phyloP scores from a whole-genome alignment of 257 asterid species.

The Lithospermum erythrorhizon region DNA sequence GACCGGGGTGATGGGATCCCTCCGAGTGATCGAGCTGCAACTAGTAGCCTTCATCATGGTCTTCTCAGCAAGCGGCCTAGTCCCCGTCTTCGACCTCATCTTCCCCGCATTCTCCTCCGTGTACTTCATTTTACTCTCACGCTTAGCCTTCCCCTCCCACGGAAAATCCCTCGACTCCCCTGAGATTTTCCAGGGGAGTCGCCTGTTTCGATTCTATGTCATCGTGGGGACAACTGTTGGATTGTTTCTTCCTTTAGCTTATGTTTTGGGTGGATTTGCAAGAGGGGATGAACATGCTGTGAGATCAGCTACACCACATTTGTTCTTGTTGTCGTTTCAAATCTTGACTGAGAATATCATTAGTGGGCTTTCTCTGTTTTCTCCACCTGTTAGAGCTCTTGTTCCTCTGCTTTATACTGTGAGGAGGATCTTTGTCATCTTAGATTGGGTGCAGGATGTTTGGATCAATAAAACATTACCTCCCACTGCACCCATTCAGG shows the following conservation, averaged over 20 bases:
- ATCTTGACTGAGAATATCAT: conserved; percentile 73
- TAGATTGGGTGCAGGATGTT: conserved; percentile 67
- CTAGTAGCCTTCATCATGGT: conserved; percentile 86
- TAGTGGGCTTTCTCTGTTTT: conserved; percentile 60
- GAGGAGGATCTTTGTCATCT: conserved; percentile 46
- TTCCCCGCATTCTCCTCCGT: conserved; percentile 57
- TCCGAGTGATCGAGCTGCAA: conserved; percentile 77
- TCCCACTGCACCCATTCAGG: conserved; percentile 38
- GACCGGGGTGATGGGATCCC: conserved; percentile 64
- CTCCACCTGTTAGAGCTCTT: conserved; percentile 77
- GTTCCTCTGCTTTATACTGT: conserved; percentile 71
- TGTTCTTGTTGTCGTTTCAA: conserved; percentile 71
- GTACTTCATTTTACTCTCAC: conserved; percentile 42
- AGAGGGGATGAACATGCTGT: conserved; percentile 85
- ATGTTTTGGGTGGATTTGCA: conserved; percentile 83
- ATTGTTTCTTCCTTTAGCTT: conserved; percentile 73
- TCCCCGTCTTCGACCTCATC: conserved; percentile 58
- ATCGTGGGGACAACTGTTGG: conserved; percentile 62
- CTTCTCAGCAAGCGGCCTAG: conserved; percentile 67
- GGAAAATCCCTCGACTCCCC: conserved; percentile 17
- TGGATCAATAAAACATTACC: conserved; percentile 74
- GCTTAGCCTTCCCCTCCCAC: conserved; percentile 50
- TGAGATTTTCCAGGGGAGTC: conserved; percentile 52
- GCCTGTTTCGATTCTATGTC: conserved; percentile 41
- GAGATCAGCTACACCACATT: conserved; percentile 70